A percentile compares a stretch with the other conserved stretches of the same genome.
phyloP scores from a whole-genome alignment of 768 basidiomycete genomes.

The Aureoboletus auriporus region DNA sequence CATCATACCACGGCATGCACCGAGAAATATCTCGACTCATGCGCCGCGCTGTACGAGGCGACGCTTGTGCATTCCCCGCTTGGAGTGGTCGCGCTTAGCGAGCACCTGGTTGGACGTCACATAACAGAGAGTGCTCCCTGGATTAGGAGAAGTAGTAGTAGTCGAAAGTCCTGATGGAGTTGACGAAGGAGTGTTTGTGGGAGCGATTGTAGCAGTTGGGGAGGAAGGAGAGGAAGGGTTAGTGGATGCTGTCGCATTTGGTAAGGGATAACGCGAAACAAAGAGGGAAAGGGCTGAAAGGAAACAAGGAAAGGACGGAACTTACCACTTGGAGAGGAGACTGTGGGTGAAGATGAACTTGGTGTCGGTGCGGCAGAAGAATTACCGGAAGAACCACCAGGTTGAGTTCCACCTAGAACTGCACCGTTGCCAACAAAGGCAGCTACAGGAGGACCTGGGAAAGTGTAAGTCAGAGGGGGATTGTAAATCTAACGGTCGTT shows the following conservation, averaged over 20 bases:
- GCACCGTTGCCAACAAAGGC: conserved; percentile 31
- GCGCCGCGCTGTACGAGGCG: conserved; percentile 18
- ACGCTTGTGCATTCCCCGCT: conserved; percentile 19
- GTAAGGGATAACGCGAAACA: conserved; percentile 14
- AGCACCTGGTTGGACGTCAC: conserved; percentile 7
- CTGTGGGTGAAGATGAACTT: conserved; percentile 10
- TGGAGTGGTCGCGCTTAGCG: conserved; percentile 15
- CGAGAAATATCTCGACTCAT: background rate
- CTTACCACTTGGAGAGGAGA: conserved; percentile 18
- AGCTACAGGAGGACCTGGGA: conserved; percentile 53
- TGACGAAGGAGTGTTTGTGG: conserved; percentile 1
- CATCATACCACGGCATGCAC: background rate
- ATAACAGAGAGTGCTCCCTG: conserved; percentile 14
- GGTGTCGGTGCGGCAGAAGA: conserved; percentile 13
- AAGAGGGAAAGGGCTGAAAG: background rate
- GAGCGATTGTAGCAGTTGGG: background rate
- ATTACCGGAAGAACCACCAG: conserved; percentile 1
- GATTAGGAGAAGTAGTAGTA: background rate
- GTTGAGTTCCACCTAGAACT: conserved; percentile 17
- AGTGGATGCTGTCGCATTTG: conserved; percentile 21
- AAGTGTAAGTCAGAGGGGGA: conserved; percentile 36
- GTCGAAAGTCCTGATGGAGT: conserved; percentile 4
- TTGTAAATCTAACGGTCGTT: conserved; percentile 23
- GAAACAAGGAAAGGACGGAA: conserved; percentile 1
- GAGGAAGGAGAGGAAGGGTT: conserved; percentile 18